A percentile compares a stretch with the other conserved stretches of the same genome.
Evolutionary conservation across 768 basidiomycete genomes (phyloP).

Genomic region (Candolleomyces eurysporus): DNA sequence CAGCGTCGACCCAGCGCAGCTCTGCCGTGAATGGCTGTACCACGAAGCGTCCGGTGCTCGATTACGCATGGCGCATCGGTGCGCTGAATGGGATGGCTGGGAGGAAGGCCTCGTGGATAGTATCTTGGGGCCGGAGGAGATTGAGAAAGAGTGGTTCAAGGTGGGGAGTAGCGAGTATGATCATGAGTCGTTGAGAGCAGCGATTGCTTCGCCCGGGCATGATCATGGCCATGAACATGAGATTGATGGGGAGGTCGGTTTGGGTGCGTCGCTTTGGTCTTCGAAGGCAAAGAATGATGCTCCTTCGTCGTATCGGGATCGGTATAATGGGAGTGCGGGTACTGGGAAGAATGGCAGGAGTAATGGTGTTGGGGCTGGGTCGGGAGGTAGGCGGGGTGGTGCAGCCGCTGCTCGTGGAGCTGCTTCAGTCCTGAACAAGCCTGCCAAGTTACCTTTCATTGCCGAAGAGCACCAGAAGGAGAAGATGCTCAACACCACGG

Average conservation of each 20-base stretch:
- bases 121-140: constrained; percentile 70
- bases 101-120: constrained; percentile 79
- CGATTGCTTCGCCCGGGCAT: constrained; percentile 19
- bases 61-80: constrained; percentile 75
- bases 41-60: constrained; percentile 65
- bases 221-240: constrained; percentile 11
- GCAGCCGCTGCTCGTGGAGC: background rate
- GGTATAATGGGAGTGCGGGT: background rate
- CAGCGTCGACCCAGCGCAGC: constrained; percentile 31
- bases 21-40: constrained; percentile 71
- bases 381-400: background rate
- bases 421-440: constrained; percentile 20
- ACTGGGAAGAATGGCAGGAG: background rate
- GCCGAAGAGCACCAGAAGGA: constrained; percentile 65
- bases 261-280: background rate
- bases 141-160: constrained; percentile 71
- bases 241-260: background rate
- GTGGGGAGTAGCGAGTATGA: constrained; percentile 8
- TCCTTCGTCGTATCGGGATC: background rate
- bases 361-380: background rate
- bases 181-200: constrained; percentile 12
- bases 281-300: background rate
- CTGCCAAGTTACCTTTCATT: constrained; percentile 45
- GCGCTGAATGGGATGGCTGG: constrained; percentile 89
- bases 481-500: constrained; percentile 66